Base-by-base conservation (phyloP, 2,329 filamentous ascomycete species). In the Zarea fungicola region DNA sequence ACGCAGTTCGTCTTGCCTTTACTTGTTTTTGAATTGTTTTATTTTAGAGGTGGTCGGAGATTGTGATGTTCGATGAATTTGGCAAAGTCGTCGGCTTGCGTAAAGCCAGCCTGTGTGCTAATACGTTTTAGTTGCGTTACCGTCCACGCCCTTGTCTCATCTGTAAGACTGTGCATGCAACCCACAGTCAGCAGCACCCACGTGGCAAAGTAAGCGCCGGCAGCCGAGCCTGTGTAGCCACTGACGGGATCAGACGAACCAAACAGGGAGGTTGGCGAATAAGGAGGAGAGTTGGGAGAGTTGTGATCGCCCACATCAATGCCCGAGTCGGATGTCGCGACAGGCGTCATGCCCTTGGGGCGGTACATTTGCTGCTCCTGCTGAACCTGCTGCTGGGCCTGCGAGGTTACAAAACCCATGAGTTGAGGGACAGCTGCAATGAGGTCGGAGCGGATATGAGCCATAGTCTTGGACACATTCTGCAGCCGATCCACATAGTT, bases 101-200 rank as follows among this genome's bases (percentile, higher is more conserved):
- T 47, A 25, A 51, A 40, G 26, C 49, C 49, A 31, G 42, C 31
- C 26, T 51, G 29, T 25, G 49, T 36, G 43, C 49, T 46, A 18
- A 51, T 48, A 22, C 36, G 43, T 37, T 28, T 42, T 9, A 51
- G 43, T 25, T 51, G 42, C 16, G 19, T 43, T 10, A 51, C 49
- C 5, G 42, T 47, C 49, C 49, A 51, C 8, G 49, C 49, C 11
- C 49, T 42, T 14, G 42, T 51, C 36, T 46, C 49, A 11, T 51
- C 49, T 25, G 42, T 46, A 14, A 51, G 39, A 39, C 42, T 51
- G 37, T 51, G 49, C 49, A 51, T 51, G 37, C 49, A 51, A 19
- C 49, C 49, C 7, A 51, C 43, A 6, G 43, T 51, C 9, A 46
- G 23, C 7, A 51, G 43, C 36, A 47, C 37, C 49, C 49, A 51